Percentiles rank a stretch among this genome's conserved stretches.
phyloP scores from a whole-genome alignment of 75 land plant genomes.

The Sequoia sempervirens region DNA sequence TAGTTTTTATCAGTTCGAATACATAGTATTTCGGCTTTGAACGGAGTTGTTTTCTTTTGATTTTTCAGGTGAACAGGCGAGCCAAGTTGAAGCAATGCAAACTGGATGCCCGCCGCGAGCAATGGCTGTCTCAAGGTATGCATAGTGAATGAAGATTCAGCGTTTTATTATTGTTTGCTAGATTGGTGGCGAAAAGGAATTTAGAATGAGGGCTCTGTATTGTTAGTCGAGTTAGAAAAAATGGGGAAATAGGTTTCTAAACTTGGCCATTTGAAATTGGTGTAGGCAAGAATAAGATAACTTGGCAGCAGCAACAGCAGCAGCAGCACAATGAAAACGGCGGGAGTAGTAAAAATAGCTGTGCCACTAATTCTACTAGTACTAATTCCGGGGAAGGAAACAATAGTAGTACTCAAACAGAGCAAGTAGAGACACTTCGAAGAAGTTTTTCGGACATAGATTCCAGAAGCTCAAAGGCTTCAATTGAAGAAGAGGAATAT shows the following conservation, averaged over 20 bases:
- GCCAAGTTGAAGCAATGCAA: slow-evolving; percentile 96
- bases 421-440: not conserved
- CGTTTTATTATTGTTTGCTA: not conserved
- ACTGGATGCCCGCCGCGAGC: slow-evolving; percentile 92
- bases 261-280: not conserved
- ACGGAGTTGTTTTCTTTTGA: not conserved
- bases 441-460: slow-evolving; percentile 13
- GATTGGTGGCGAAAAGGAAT: not conserved
- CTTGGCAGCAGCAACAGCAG: slow-evolving; percentile 17
- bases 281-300: slow-evolving; percentile 12
- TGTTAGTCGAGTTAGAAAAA: slow-evolving; percentile 5
- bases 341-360: not conserved
- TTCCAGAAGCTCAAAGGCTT: slow-evolving; percentile 12
- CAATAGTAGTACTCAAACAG: not conserved
- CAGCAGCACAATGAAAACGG: slow-evolving; percentile 18
- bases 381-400: not conserved
- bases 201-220: not conserved
- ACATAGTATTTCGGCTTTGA: not conserved
- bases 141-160: slow-evolving; percentile 6
- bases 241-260: not conserved
- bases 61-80: slow-evolving; percentile 63
- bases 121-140: slow-evolving; percentile 91
- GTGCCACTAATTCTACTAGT: not conserved
- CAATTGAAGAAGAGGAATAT: slow-evolving; percentile 7
- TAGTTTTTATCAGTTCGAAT: not conserved